Base-by-base conservation (phyloP, 352 stramenopile genomes). In the Globisporangium spiculum region DNA sequence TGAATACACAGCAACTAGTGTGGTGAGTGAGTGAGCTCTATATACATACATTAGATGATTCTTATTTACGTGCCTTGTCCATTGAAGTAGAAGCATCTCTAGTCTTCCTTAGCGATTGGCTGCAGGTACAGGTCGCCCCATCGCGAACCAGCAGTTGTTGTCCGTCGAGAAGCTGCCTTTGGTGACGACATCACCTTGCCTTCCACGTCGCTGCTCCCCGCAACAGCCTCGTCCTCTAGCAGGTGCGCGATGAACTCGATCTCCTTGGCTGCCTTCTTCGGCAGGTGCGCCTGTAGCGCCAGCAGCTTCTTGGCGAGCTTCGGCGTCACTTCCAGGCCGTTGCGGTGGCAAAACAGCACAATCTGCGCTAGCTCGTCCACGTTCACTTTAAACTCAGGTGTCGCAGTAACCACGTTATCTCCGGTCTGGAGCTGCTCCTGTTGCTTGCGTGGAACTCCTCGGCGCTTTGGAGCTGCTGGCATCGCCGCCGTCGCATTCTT, bases 261-360 rank as follows among this genome's bases (percentile, higher is more conserved):
- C 60, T 89, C 83, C 52, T 86, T 84, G 50, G 62, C 58, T 16
- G 78, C 60, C 52, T 78, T 69, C 10, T 63, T 48, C 20, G 83
- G 76, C 56, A 90, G 55, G 44, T 77, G 65, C 50, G 69, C 48
- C n/a, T 76, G 67, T 65, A 91, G 62, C 61, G 78, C 68, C 20
- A 88, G 63, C 56, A 92, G 56, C 61, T 80, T 75, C 27, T 66
- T 71, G 14, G 70, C 75, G 6, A 86, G 62, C 27, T 72, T 73
- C n/a, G 61, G 68, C 20, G 71, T 78, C 44, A 91, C 68, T 10
- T 76, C 63, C 41, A 86, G 67, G 7, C 81, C 81, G 38, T 89
- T 69, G 52, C 73, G 81, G 65, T 91, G 83, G 65, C 78, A 83
- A 60, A 90, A 88, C 34, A 89, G 75, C 38, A 80, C 73, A 18